phyloP scores from a whole-genome alignment of 371 early-diverging fungal genomes.

The Nematocida homosporus region DNA sequence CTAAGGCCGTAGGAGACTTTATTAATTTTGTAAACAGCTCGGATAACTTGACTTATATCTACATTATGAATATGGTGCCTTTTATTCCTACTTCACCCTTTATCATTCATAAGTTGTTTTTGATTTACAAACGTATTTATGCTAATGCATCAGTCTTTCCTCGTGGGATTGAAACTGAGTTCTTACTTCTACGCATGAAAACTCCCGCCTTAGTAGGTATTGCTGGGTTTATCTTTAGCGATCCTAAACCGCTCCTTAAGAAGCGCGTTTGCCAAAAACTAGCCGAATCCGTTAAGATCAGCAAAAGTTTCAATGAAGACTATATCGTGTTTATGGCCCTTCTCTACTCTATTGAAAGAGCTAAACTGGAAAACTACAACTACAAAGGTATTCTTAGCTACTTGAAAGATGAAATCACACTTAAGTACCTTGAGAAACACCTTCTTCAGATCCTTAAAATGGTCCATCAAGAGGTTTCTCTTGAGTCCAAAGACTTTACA shows the following conservation, averaged over 20 bases:
- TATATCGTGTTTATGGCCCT: conserved; percentile 52
- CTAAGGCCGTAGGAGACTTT: conserved; percentile 55
- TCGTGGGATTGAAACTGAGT: conserved; percentile 43
- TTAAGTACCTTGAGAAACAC: conserved; percentile 55
- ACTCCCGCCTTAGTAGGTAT: conserved; percentile 49
- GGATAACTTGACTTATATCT: conserved; percentile 47
- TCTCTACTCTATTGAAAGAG: conserved; percentile 56
- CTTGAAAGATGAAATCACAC: conserved; percentile 60
- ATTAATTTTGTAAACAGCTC: conserved; percentile 53
- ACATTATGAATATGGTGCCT: conserved; percentile 56
- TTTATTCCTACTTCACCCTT: conserved; percentile 52
- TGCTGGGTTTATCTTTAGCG: conserved; percentile 57
- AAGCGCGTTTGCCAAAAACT: conserved; percentile 16
- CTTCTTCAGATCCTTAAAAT: conserved; percentile 36
- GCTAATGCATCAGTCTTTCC: conserved; percentile 43
- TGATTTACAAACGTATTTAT: conserved; percentile 53
- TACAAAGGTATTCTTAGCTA: conserved; percentile 61
- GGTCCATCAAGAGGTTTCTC: conserved; percentile 24
- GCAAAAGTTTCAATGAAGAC: conserved; percentile 39
- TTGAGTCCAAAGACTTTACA: conserved; percentile 55
- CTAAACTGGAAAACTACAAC: conserved; percentile 62
- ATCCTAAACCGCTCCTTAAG: conserved; percentile 50
- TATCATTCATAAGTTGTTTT: conserved; percentile 47
- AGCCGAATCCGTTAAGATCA: conserved; percentile 9
- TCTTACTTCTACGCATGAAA: conserved; percentile 52